Evolutionary conservation across 768 basidiomycete genomes (phyloP), one percentile per base, ranked within the genome.

Genomic region (Tephrocybe sp.): DNA sequence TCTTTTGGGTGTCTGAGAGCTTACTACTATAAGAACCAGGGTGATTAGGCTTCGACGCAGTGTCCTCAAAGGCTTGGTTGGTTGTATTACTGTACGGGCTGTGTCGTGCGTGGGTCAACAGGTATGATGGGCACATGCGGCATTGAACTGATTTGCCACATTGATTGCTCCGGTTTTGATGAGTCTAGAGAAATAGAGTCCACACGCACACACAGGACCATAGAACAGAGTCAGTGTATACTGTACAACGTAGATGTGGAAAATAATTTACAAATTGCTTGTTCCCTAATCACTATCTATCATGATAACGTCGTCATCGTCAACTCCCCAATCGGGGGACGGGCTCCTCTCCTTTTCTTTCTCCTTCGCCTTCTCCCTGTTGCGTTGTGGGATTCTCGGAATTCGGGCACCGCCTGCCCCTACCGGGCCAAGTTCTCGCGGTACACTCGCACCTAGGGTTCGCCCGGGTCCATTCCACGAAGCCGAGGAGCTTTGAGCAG

Each of bases 291-390:
- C 92, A 56, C 87, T 89, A 62, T 94, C 89, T 62, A 92, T 86
- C 66, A 84, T 85, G 51, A 93, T 91, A 36, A 86, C 80, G 48
- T 89, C 87, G 43, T 91, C 89, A 30, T 89, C 87, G 53, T 88
- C 87, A n/a, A 90, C 84, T 24, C 86, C 88, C 76, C 81, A 91
- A 60, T 89, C 89, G 27, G 85, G 89, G n/a, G 84, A 78, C 26
- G 83, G 88, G 63, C 82, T 87, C 56, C 82, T 72, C 59, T 71
- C 64, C 59, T 73, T 72, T 60, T 63, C 60, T 55, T 69, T 69
- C 47, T 70, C 66, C 48, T 71, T 68, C 35, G 15, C 15, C 47
- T 70, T 69, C 42, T 19, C 16, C 16, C 61, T 54, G 41, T 65
- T 63, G 52, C 76, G 60, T 58, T 73, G 69, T 0, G 78, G 71